Percentiles rank a stretch among this genome's conserved stretches.
Evolutionary conservation across 1,284 basidiomycete genomes (phyloP).

Genomic region (Cryptococcus hybrid): DNA sequence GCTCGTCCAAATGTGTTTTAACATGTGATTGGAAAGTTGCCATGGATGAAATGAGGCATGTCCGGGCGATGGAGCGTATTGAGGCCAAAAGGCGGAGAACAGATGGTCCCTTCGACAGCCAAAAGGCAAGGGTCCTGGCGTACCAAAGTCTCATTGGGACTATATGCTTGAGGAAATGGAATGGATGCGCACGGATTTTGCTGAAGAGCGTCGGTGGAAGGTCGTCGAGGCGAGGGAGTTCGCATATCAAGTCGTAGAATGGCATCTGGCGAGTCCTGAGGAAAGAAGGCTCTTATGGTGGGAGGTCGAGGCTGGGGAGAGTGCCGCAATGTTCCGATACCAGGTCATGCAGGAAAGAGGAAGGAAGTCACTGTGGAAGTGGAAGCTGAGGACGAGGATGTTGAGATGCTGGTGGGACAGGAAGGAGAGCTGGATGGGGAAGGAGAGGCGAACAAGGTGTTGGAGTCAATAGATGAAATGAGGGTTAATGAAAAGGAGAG

Average conservation of each 20-base stretch:
- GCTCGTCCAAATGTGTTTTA: constrained; percentile 39
- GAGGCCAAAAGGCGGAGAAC: constrained; percentile 77
- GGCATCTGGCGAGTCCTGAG: constrained; percentile 72
- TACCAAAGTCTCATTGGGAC: constrained; percentile 91
- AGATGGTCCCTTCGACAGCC: constrained; percentile 94
- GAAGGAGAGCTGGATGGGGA: constrained; percentile 19
- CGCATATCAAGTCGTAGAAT: constrained; percentile 79
- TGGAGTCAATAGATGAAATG: constrained; percentile 32
- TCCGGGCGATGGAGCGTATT: constrained; percentile 79
- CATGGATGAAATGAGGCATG: constrained; percentile 68
- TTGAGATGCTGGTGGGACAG: constrained; percentile 41
- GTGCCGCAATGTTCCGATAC: constrained; percentile 24
- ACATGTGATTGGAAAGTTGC: constrained; percentile 56
- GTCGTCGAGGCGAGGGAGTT: constrained; percentile 77
- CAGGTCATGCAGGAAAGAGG: constrained; percentile 19
- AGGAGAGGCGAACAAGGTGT: constrained; percentile 29
- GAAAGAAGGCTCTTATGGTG: constrained; percentile 64
- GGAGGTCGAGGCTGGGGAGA: constrained; percentile 44
- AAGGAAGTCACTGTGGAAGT: background rate
- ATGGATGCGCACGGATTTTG: constrained; percentile 96
- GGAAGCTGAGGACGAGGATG: constrained; percentile 37
- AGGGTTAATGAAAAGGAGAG: constrained; percentile 17
- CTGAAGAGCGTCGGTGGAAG: constrained; percentile 94
- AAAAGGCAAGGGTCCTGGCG: constrained; percentile 83
- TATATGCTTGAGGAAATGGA: constrained; percentile 97